Conservation (phyloP, 2,329 filamentous ascomycete species). For the Tricladium varicosporioides region DNA sequence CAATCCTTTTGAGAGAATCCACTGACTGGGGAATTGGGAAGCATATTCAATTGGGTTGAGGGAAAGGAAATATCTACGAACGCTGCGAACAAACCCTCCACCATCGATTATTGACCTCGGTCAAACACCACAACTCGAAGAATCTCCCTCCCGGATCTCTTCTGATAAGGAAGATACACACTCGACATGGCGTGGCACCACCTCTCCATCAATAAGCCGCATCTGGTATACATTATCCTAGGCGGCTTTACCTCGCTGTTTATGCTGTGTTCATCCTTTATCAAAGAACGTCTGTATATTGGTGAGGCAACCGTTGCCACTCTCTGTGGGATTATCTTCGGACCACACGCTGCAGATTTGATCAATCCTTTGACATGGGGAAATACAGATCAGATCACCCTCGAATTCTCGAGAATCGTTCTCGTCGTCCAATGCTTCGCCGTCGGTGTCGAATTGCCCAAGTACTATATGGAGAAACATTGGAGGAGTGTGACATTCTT, state of each 20-base stretch:
- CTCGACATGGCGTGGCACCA: conserved; percentile 72
- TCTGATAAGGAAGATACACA: conserved; percentile 1
- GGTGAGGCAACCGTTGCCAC: conserved; percentile 96
- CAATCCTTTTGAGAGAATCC: conserved; percentile 31
- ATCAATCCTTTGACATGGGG: conserved; percentile 78
- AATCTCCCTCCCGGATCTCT: neutral
- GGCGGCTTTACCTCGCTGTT: conserved; percentile 97
- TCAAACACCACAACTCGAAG: conserved; percentile 1
- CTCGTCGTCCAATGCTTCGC: conserved; percentile 92
- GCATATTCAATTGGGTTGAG: conserved; percentile 15
- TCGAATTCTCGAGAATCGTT: conserved; percentile 87
- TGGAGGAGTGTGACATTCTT: conserved; percentile 90
- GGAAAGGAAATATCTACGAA: neutral
- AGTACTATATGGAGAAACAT: conserved; percentile 96
- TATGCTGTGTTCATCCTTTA: conserved; percentile 96
- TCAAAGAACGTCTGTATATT: conserved; percentile 98
- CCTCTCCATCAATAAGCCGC: conserved; percentile 84
- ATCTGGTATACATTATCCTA: conserved; percentile 97
- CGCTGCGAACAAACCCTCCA: neutral
- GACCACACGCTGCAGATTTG: conserved; percentile 77
- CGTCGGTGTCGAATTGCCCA: conserved; percentile 85
- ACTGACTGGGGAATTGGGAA: conserved; percentile 34
- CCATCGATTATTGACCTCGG: neutral
- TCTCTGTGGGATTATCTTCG: conserved; percentile 83
- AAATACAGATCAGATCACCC: conserved; percentile 79